Conservation (phyloP, 352 stramenopile species). For the Phytopythium vexans region DNA sequence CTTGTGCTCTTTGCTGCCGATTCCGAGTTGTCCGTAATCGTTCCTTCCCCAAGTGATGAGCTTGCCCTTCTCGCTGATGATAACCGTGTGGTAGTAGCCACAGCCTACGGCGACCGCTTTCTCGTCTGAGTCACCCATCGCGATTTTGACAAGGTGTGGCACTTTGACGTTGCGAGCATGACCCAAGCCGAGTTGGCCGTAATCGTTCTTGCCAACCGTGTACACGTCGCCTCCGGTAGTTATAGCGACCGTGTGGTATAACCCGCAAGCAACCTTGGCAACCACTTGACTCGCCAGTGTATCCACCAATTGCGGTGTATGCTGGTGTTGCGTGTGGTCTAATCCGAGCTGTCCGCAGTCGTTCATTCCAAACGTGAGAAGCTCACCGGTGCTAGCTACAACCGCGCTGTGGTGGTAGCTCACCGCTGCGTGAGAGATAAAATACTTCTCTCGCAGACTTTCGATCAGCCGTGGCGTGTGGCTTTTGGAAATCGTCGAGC, state of each 20-base stretch:
- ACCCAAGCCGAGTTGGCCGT: slow-evolving; percentile 79
- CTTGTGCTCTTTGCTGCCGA: slow-evolving; percentile 88
- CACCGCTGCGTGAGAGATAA: slow-evolving; percentile 67
- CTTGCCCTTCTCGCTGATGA: slow-evolving; percentile 79
- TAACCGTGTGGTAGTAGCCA: slow-evolving; percentile 84
- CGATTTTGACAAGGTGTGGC: slow-evolving; percentile 62
- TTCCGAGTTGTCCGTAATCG: slow-evolving; percentile 84
- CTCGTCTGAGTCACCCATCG: slow-evolving; percentile 62
- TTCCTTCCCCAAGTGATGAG: slow-evolving; percentile 84
- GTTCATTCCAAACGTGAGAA: slow-evolving; percentile 88
- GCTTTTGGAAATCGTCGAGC: slow-evolving; percentile 84
- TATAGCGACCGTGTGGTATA: slow-evolving; percentile 77
- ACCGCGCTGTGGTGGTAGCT: slow-evolving; percentile 88
- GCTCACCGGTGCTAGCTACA: slow-evolving; percentile 65
- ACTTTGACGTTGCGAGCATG: slow-evolving; percentile 79
- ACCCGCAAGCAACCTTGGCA: slow-evolving; percentile 64
- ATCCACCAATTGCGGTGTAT: slow-evolving; percentile 79
- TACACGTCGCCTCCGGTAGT: slow-evolving; percentile 77
- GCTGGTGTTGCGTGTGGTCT: slow-evolving; percentile 81
- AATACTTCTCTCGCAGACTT: slow-evolving; percentile 79
- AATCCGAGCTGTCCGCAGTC: slow-evolving; percentile 83
- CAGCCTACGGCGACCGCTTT: slow-evolving; percentile 77
- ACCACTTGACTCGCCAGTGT: slow-evolving; percentile 67
- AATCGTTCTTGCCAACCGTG: slow-evolving; percentile 86
- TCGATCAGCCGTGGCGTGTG: slow-evolving; percentile 83